These are phyloP conservation scores for Eucalyptus cloeziana DNA, from an alignment of 345 rosid genomes.

Conservation along the genomic window DNA sequence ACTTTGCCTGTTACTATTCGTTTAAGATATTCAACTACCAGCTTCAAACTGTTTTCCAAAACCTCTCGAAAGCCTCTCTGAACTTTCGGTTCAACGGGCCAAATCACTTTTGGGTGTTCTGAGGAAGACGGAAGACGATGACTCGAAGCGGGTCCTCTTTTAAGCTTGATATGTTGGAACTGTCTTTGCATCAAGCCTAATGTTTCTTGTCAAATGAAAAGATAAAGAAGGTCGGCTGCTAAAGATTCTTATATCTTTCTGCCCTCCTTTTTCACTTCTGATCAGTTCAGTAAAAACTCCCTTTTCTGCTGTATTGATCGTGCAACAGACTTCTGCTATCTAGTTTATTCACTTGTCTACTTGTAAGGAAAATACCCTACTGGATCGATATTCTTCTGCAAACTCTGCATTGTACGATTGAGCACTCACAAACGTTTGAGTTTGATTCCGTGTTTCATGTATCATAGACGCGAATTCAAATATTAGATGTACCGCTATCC, in stretches of 20 bases:
- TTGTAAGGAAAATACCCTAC: background rate
- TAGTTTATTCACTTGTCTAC: background rate
- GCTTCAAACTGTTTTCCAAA: background rate
- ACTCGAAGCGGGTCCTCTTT: background rate
- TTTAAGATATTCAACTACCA: background rate
- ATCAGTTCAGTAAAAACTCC: background rate
- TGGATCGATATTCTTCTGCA: background rate
- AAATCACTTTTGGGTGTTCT: background rate
- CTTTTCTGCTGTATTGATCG: background rate
- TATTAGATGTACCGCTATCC: background rate
- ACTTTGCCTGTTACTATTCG: background rate
- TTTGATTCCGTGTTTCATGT: background rate
- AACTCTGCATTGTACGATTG: background rate
- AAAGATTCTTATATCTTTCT: background rate
- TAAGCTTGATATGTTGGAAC: accelerated
- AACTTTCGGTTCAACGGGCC: background rate
- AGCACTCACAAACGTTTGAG: background rate
- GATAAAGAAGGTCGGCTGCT: background rate
- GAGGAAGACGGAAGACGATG: background rate
- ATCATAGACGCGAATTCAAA: background rate
- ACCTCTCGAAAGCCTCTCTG: background rate
- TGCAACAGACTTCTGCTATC: background rate
- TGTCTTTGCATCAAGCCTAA: background rate
- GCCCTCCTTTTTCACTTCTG: background rate
- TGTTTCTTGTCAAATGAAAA: background rate